Conservation (phyloP, 1,284 basidiomycete species). For the Leccinum pallidistipes region DNA sequence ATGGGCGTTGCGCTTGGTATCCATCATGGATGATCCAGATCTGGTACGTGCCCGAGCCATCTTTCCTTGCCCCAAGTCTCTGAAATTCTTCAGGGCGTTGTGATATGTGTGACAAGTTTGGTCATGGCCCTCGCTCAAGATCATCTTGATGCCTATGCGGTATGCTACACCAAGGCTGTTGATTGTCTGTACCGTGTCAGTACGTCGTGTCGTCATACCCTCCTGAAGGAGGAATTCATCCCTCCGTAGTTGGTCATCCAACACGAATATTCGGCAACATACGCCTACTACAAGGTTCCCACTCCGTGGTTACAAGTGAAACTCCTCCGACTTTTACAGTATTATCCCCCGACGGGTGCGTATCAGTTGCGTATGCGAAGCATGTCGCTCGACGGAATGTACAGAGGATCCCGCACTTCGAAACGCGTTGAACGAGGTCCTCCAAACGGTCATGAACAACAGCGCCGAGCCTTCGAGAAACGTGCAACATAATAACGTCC, state of each 20-base stretch:
- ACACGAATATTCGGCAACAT: slow-evolving; percentile 84
- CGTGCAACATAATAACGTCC: slow-evolving; percentile 98
- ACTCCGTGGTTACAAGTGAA: slow-evolving; percentile 99
- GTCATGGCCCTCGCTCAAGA: slow-evolving; percentile 97
- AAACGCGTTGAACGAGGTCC: slow-evolving; percentile 77
- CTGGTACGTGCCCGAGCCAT: slow-evolving; percentile 50
- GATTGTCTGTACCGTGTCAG: slow-evolving; percentile 84
- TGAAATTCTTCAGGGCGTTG: slow-evolving; percentile 71
- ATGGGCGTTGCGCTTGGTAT: slow-evolving; percentile 94
- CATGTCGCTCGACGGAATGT: slow-evolving; percentile 7
- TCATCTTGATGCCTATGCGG: slow-evolving; percentile 84
- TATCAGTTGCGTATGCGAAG: slow-evolving; percentile 6
- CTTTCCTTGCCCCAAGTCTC: background rate
- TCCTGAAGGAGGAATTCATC: slow-evolving; percentile 19
- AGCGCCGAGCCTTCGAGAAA: slow-evolving; percentile 92
- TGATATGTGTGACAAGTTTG: slow-evolving; percentile 89
- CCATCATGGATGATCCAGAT: slow-evolving; percentile 93
- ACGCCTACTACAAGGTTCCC: slow-evolving; percentile 97
- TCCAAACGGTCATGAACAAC: slow-evolving; percentile 91
- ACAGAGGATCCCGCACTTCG: slow-evolving; percentile 83
- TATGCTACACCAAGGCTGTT: slow-evolving; percentile 94
- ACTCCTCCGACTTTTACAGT: slow-evolving; percentile 89
- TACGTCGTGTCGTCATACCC: slow-evolving; percentile 7
- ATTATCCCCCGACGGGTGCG: slow-evolving; percentile 91
- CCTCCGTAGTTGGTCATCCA: slow-evolving; percentile 79